A percentile compares a stretch with the other conserved stretches of the same genome.
Conservation (phyloP, 441 rosid genomes). For the Erysimum pusillum region DNA sequence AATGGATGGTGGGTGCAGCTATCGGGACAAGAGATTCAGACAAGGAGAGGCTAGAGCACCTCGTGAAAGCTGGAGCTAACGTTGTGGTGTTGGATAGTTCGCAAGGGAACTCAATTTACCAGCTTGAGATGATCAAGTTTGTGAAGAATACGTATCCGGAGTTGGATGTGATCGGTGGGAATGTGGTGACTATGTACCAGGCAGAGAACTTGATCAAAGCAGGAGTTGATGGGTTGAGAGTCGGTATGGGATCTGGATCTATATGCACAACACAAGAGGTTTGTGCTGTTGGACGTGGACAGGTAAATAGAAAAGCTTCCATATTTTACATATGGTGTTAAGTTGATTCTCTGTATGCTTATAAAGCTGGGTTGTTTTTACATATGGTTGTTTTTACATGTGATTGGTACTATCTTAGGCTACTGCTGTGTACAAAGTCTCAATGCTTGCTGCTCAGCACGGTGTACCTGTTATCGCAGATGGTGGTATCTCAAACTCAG, state of each 20-base stretch:
- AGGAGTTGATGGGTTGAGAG: constrained; percentile 87
- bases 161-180: constrained; percentile 89
- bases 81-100: constrained; percentile 91
- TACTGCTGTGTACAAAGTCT: constrained; percentile 91
- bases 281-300: constrained; percentile 95
- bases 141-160: constrained; percentile 70
- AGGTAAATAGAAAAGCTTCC: constrained; percentile 59
- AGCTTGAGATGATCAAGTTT: constrained; percentile 86
- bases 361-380: neutral
- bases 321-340: neutral
- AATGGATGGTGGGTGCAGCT: constrained; percentile 94
- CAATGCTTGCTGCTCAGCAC: constrained; percentile 73
- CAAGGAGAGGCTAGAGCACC: constrained; percentile 79
- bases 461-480: constrained; percentile 91
- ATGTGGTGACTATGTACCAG: constrained; percentile 88
- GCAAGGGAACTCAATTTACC: constrained; percentile 89
- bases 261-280: constrained; percentile 98
- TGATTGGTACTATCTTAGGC: constrained; percentile 60
- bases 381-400: too few species aligned
- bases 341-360: constrained; percentile 14
- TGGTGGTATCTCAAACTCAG: constrained; percentile 93
- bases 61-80: constrained; percentile 86
- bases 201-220: constrained; percentile 86
- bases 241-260: constrained; percentile 97
- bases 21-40: constrained; percentile 85